These are phyloP conservation scores for Mallotus nudiflorus DNA, from an alignment of 345 rosid species.

Conservation along the genomic window DNA sequence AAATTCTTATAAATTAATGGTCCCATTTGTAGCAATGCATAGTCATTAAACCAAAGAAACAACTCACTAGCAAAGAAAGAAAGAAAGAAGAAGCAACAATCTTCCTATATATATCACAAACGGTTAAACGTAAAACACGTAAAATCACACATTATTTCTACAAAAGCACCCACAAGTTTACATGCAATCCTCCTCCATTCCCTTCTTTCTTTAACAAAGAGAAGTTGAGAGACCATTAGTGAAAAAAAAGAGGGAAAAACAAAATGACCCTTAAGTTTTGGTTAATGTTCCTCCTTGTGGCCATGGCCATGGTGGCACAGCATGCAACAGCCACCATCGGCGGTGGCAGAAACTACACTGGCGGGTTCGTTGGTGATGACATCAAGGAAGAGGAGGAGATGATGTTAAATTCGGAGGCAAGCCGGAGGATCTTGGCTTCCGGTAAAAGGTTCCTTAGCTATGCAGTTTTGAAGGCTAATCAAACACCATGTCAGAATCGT, in stretches of 20 bases:
- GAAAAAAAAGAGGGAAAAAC: not conserved
- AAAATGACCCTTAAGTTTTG: constrained; percentile 1
- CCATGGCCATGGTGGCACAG: not conserved
- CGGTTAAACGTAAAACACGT: not conserved
- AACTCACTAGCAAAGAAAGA: too few relatives aligned
- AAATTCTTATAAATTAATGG: too few relatives aligned
- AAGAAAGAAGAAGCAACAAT: too few relatives aligned
- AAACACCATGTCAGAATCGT: not conserved
- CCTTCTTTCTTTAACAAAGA: constrained; percentile 6
- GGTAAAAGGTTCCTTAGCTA: not conserved
- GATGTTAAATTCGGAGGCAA: not conserved
- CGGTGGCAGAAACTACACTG: not conserved
- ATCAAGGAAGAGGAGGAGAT: not conserved
- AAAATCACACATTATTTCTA: not conserved
- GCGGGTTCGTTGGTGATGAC: not conserved
- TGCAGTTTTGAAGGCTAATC: not conserved
- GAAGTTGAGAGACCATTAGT: not conserved
- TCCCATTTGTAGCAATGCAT: too few relatives aligned
- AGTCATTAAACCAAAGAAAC: too few relatives aligned
- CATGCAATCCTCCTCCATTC: not conserved
- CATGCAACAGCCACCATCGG: not conserved
- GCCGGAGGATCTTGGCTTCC: not conserved
- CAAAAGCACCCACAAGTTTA: not conserved
- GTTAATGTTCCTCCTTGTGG: not conserved
- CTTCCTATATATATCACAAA: not conserved